phyloP scores from a whole-genome alignment of 768 basidiomycete species.

The Lyophyllum atratum region DNA sequence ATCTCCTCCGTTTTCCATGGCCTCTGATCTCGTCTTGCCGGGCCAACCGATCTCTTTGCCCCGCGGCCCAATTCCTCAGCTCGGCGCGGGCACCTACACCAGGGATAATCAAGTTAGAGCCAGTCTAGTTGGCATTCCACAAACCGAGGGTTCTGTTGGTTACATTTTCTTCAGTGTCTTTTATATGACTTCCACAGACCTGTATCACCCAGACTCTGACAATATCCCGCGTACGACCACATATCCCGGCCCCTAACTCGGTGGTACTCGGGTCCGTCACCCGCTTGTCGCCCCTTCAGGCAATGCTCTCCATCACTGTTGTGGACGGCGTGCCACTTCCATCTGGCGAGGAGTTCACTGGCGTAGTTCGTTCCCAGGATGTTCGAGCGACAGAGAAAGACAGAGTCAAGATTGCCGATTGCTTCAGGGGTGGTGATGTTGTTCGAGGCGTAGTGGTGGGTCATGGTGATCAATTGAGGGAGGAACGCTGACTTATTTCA shows the following conservation, averaged over 20 bases:
- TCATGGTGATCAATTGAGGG: constrained; percentile 9
- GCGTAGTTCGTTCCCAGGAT: constrained; percentile 87
- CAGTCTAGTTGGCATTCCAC: constrained; percentile 67
- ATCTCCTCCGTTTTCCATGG: constrained; percentile 15
- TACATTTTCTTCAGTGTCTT: constrained; percentile 21
- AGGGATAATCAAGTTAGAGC: constrained; percentile 67
- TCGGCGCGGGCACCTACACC: constrained; percentile 68
- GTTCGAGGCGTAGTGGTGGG: constrained; percentile 84
- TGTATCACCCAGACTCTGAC: constrained; percentile 50
- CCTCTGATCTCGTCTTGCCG: constrained; percentile 52
- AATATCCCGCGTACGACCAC: constrained; percentile 67
- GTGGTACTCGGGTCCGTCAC: constrained; percentile 81
- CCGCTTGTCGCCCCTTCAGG: constrained; percentile 82
- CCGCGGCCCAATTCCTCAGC: constrained; percentile 52
- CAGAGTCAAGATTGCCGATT: constrained; percentile 85
- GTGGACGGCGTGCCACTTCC: constrained; percentile 87
- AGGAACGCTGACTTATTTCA: background rate
- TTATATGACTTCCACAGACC: constrained; percentile 20
- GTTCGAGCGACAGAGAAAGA: constrained; percentile 90
- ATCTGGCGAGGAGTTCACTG: constrained; percentile 84
- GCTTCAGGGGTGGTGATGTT: constrained; percentile 91
- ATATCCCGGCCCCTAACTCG: constrained; percentile 75
- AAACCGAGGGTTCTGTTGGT: constrained; percentile 69
- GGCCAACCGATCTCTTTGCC: constrained; percentile 74
- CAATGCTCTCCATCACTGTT: constrained; percentile 79